phyloP scores from a whole-genome alignment of 345 rosid genomes.

The Hirschfeldia incana region DNA sequence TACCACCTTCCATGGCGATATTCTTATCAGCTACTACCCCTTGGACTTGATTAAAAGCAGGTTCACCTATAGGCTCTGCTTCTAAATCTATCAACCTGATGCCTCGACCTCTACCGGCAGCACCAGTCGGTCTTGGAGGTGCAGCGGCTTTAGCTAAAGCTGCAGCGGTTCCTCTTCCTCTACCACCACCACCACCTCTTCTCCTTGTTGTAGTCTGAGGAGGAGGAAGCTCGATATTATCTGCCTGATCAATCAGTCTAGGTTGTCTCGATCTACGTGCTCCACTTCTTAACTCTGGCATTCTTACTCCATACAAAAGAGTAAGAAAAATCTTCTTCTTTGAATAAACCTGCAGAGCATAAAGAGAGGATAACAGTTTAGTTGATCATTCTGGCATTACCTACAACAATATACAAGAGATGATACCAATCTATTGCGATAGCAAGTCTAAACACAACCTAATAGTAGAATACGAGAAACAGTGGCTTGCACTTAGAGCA shows the following conservation, averaged over 20 bases:
- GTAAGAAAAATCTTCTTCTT: constrained; percentile 51
- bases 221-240: constrained; percentile 63
- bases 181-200: constrained; percentile 68
- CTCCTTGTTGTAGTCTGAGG: constrained; percentile 78
- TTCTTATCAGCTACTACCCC: constrained; percentile 79
- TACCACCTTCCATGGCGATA: constrained; percentile 88
- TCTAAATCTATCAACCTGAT: constrained; percentile 86
- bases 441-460: constrained; percentile 22
- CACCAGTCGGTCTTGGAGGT: constrained; percentile 66
- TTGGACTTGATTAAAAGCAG: constrained; percentile 68
- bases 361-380: constrained; percentile 6
- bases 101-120: constrained; percentile 80
- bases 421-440: constrained; percentile 15
- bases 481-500: neutral
- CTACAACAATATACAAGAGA: constrained; percentile 15
- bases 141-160: constrained; percentile 73
- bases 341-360: constrained; percentile 42
- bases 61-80: constrained; percentile 81
- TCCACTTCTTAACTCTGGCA: constrained; percentile 99
- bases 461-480: constrained; percentile 32
- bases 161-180: constrained; percentile 87
- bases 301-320: constrained; percentile 96
- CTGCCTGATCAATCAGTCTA: constrained; percentile 60
- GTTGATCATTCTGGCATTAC: constrained; percentile 1
- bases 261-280: constrained; percentile 91